Conservation (phyloP, 306 rosid genomes). For the Ziziphus jujuba region DNA sequence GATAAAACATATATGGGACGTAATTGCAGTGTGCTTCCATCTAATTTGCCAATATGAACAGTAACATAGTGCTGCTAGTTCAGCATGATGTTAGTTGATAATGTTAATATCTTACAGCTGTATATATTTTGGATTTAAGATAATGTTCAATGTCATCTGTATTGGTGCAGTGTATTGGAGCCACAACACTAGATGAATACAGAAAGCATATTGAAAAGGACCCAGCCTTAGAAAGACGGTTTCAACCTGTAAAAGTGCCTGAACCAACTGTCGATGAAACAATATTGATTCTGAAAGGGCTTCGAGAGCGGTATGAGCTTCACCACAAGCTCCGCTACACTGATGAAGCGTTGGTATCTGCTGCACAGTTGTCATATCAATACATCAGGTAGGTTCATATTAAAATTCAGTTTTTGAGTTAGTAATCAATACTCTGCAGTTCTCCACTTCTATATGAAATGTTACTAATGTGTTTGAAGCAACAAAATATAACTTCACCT, state of each 20-base stretch:
- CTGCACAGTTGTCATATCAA: conserved; percentile 88
- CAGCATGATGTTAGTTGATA: neutral
- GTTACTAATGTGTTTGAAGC: no score
- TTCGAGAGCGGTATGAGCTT: conserved; percentile 89
- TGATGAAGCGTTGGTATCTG: conserved; percentile 84
- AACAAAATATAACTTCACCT: no score
- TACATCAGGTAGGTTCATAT: conserved; percentile 67
- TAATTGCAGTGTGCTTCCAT: neutral
- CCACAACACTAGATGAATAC: conserved; percentile 94
- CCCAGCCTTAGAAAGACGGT: conserved; percentile 92
- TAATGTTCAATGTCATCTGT: conserved; percentile 21
- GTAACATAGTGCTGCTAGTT: neutral
- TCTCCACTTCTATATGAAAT: neutral
- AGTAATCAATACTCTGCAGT: neutral
- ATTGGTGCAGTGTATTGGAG: conserved; percentile 85
- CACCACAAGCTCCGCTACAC: conserved; percentile 97
- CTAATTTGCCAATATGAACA: conserved; percentile 3
- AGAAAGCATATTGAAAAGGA: conserved; percentile 96
- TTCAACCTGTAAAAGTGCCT: conserved; percentile 94
- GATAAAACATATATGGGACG: neutral
- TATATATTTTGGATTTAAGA: neutral
- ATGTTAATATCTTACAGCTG: neutral
- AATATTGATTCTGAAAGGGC: conserved; percentile 82
- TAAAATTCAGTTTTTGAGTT: neutral
- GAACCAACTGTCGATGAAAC: conserved; percentile 93